phyloP scores from a whole-genome alignment of 768 basidiomycete genomes.

The Boletus reticulatus region DNA sequence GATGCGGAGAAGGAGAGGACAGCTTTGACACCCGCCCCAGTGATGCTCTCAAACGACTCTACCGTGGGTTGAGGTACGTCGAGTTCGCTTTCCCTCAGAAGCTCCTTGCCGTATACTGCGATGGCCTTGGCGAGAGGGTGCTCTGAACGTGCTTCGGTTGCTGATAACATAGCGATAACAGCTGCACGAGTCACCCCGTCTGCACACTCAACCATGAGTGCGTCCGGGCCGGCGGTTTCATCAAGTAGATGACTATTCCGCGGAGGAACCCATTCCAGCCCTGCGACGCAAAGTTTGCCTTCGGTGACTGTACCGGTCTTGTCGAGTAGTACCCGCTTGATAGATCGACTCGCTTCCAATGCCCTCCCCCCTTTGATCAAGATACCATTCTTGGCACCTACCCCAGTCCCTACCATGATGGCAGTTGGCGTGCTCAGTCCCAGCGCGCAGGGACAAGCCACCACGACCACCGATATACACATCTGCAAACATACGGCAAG shows the following conservation, averaged over 20 bases:
- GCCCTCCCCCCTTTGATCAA: constrained; percentile 97
- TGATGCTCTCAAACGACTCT: constrained; percentile 79
- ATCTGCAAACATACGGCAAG: constrained; percentile 92
- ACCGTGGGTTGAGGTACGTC: constrained; percentile 54
- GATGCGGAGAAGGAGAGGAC: constrained; percentile 51
- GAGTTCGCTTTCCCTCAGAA: constrained; percentile 42
- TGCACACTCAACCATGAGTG: constrained; percentile 37
- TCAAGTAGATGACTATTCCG: constrained; percentile 21
- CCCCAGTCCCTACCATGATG: constrained; percentile 98
- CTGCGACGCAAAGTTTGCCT: constrained; percentile 85
- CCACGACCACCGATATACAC: constrained; percentile 96
- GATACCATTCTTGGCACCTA: constrained; percentile 96
- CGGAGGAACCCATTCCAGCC: constrained; percentile 68
- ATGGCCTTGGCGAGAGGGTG: constrained; percentile 96
- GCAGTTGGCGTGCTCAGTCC: constrained; percentile 97
- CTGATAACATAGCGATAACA: constrained; percentile 78
- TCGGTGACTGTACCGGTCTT: constrained; percentile 98
- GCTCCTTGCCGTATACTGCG: constrained; percentile 73
- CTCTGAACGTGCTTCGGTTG: constrained; percentile 89
- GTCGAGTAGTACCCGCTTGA: constrained; percentile 85
- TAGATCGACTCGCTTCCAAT: constrained; percentile 82
- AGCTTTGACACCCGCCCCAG: constrained; percentile 87
- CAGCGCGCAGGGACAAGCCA: constrained; percentile 97
- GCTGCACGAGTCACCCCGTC: constrained; percentile 58
- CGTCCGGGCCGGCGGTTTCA: constrained; percentile 4